phyloP scores from a whole-genome alignment of 2,329 filamentous ascomycete genomes.

The Metarhizium album region DNA sequence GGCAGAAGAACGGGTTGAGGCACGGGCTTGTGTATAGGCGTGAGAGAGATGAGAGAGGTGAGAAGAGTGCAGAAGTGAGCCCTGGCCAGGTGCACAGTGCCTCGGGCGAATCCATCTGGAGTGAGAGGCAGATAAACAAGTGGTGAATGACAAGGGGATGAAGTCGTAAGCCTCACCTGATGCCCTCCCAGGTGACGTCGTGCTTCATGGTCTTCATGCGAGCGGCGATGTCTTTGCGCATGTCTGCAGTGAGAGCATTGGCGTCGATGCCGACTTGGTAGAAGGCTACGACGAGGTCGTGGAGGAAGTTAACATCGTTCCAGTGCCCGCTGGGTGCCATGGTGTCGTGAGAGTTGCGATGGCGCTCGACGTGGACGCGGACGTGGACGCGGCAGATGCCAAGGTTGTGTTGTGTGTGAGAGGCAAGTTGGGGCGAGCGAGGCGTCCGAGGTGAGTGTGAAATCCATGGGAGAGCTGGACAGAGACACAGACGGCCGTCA shows the following conservation, averaged over 20 bases:
- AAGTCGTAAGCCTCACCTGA: slow-evolving; percentile 27
- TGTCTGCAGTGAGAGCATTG: slow-evolving; percentile 17
- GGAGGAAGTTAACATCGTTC: slow-evolving; percentile 23
- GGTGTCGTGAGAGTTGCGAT: neutral
- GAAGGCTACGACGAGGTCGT: slow-evolving; percentile 22
- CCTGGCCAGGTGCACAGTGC: no score
- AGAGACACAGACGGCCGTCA: neutral
- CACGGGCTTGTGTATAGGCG: neutral
- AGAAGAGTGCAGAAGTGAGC: neutral
- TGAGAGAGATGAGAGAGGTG: neutral
- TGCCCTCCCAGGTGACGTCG: slow-evolving; percentile 31
- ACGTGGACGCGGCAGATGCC: neutral
- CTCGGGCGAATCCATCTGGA: no score
- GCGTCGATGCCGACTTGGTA: slow-evolving; percentile 18
- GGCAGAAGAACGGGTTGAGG: neutral
- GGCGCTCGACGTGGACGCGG: neutral
- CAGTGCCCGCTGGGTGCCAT: slow-evolving; percentile 17
- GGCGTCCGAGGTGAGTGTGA: no score
- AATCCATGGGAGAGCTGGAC: no score
- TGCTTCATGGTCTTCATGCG: slow-evolving; percentile 23
- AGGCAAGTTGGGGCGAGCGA: no score
- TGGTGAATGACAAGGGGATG: neutral
- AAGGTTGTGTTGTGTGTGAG: no score
- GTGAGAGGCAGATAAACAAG: neutral
- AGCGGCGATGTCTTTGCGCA: slow-evolving; percentile 20